These are phyloP conservation scores for Yamadazyma trypodendri DNA, from an alignment of 1,139 yeast species.

Conservation along the genomic window DNA sequence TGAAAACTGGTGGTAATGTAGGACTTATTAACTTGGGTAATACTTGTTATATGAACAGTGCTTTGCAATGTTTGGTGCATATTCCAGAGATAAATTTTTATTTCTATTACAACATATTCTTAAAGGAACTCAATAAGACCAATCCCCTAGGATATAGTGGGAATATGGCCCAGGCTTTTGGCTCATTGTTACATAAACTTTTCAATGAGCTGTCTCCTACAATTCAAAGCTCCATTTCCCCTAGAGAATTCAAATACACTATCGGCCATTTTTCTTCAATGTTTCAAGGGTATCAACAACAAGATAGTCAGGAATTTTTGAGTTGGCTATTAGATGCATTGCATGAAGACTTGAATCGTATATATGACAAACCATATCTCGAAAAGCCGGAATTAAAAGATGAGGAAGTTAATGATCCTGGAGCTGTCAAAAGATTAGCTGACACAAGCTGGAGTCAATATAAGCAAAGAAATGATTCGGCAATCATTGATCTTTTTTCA, in stretches of 20 bases:
- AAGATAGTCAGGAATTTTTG: slow-evolving; percentile 92
- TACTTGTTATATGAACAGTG: slow-evolving; percentile 96
- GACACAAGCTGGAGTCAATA: slow-evolving; percentile 80
- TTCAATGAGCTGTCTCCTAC: slow-evolving; percentile 33
- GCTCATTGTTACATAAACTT: slow-evolving; percentile 57
- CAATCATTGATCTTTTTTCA: slow-evolving; percentile 80
- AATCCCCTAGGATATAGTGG: slow-evolving; percentile 86
- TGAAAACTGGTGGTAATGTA: slow-evolving; percentile 32
- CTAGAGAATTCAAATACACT: slow-evolving; percentile 75
- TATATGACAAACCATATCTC: slow-evolving; percentile 76
- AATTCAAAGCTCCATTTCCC: slow-evolving; percentile 41
- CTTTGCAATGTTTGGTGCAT: slow-evolving; percentile 85
- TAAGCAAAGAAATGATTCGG: slow-evolving; percentile 78
- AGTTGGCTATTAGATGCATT: slow-evolving; percentile 88
- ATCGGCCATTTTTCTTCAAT: slow-evolving; percentile 78
- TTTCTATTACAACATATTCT: slow-evolving; percentile 62
- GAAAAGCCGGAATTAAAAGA: slow-evolving; percentile 82
- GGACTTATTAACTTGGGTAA: slow-evolving; percentile 88
- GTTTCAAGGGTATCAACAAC: slow-evolving; percentile 89
- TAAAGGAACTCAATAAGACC: slow-evolving; percentile 63
- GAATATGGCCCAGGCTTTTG: slow-evolving; percentile 75
- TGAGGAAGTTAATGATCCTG: slow-evolving; percentile 55
- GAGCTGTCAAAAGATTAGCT: slow-evolving; percentile 63
- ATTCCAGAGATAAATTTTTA: slow-evolving; percentile 81
- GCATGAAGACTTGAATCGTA: slow-evolving; percentile 90